Evolutionary conservation across 2,329 filamentous ascomycete genomes (phyloP).

Genomic region (Xylariaceae sp.): DNA sequence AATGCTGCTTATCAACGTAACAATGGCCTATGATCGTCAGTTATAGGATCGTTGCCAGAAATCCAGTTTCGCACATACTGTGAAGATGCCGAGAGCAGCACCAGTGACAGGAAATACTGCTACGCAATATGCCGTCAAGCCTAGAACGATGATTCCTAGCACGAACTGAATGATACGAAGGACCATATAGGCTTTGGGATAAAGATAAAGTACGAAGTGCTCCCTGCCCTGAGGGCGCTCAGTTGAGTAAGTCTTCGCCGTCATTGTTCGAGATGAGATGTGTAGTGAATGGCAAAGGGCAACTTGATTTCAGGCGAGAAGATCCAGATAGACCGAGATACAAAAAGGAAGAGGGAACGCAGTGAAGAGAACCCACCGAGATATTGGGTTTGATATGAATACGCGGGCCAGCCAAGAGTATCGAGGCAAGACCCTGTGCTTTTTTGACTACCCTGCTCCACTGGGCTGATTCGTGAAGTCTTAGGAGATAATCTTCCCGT

Average conservation of each 20-base stretch:
- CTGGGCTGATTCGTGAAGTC: no score
- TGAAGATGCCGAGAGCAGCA: slow-evolving; percentile 33
- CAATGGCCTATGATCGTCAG: slow-evolving; percentile 33
- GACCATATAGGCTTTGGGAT: slow-evolving; percentile 39
- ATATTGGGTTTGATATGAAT: no score
- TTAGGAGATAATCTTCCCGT: no score
- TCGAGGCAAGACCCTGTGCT: no score
- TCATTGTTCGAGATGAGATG: slow-evolving; percentile 10
- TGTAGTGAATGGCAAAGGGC: not conserved
- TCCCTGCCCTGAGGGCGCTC: slow-evolving; percentile 37
- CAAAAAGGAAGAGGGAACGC: no score
- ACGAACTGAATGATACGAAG: slow-evolving; percentile 44
- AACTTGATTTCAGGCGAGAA: not conserved
- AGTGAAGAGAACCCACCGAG: no score
- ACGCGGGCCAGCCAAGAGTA: no score
- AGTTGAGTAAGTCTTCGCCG: slow-evolving; percentile 26
- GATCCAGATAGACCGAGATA: not conserved
- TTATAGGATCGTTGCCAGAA: not conserved
- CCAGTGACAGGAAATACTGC: slow-evolving; percentile 25
- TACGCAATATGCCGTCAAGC: slow-evolving; percentile 44
- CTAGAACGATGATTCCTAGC: slow-evolving; percentile 43
- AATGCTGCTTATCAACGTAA: slow-evolving; percentile 41
- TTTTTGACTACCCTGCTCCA: no score
- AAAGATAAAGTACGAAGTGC: slow-evolving; percentile 42
- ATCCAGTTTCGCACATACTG: slow-evolving; percentile 32